A percentile compares a stretch with the other conserved stretches of the same genome.
Conservation (phyloP, 2,329 filamentous ascomycete genomes). For the Paraconiothyrium brasiliense region DNA sequence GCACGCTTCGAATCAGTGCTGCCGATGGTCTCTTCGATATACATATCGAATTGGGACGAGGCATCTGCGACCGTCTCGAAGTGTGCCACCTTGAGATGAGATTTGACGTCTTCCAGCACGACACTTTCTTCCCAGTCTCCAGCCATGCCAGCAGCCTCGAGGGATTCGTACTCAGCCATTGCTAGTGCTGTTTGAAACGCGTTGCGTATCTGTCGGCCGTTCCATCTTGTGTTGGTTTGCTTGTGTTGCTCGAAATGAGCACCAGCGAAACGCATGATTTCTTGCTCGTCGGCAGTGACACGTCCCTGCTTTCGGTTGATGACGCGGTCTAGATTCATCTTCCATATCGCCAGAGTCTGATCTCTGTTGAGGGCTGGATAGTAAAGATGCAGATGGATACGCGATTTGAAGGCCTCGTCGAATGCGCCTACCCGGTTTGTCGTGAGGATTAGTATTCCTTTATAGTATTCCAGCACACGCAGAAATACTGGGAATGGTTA, state of each 20-base stretch:
- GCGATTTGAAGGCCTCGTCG: constrained; percentile 49
- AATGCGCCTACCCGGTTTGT: constrained; percentile 50
- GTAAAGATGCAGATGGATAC: constrained; percentile 54
- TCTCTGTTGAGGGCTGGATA: constrained; percentile 38
- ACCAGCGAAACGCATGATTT: not conserved
- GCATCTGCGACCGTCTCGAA: no score
- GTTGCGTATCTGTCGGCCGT: constrained; percentile 26
- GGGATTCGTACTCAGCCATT: no score
- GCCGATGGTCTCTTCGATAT: no score
- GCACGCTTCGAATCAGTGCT: no score
- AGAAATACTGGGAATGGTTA: constrained; percentile 29
- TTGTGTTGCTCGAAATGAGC: not conserved
- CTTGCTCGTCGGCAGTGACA: no score
- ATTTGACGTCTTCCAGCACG: no score
- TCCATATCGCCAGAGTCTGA: not conserved
- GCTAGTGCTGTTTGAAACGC: not conserved
- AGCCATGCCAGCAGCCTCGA: no score
- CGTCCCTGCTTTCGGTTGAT: no score
- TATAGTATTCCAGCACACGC: constrained; percentile 49
- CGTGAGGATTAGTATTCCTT: constrained; percentile 54
- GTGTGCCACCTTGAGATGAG: no score
- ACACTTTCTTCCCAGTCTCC: no score
- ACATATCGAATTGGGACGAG: no score
- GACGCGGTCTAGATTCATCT: constrained; percentile 17
- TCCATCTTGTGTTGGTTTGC: constrained; percentile 13